Conservation (phyloP, 495 filamentous ascomycete genomes). For the Penicillium fimorum region DNA sequence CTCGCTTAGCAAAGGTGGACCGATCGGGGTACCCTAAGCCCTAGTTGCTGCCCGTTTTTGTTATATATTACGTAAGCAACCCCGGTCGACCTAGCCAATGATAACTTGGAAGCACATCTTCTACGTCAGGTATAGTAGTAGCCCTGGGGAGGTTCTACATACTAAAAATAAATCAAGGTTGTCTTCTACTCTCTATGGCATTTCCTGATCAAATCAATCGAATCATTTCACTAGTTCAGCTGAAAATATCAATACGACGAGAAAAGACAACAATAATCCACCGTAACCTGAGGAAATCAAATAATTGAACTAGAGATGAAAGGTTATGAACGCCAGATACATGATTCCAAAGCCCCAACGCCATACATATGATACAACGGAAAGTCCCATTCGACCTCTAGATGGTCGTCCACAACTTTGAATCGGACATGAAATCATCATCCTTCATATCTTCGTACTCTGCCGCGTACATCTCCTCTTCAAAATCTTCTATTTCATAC, state of each 20-base stretch:
- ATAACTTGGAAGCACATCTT: neutral
- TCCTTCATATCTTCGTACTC: slow-evolving; percentile 19
- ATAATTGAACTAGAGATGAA: neutral
- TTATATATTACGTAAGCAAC: slow-evolving; percentile 14
- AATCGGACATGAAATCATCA: slow-evolving; percentile 2
- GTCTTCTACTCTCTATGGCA: neutral
- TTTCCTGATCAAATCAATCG: neutral
- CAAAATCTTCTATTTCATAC: slow-evolving; percentile 27
- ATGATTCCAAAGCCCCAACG: slow-evolving; percentile 4
- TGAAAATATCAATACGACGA: neutral
- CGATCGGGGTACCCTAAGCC: slow-evolving; percentile 38
- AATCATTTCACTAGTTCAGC: neutral
- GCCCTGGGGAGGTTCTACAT: neutral
- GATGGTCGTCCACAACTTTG: slow-evolving; percentile 1
- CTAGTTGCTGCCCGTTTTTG: slow-evolving; percentile 28
- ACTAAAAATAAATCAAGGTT: neutral
- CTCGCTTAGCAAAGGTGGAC: slow-evolving; percentile 49
- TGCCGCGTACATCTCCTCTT: slow-evolving; percentile 31
- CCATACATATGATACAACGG: slow-evolving; percentile 2
- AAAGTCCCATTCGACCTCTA: neutral
- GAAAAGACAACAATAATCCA: neutral
- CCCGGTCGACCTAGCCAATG: neutral
- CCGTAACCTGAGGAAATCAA: neutral
- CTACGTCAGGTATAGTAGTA: neutral
- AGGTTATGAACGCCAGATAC: neutral